A percentile compares a stretch with the other conserved stretches of the same genome.
These are phyloP conservation scores for Delphinella strobiligena DNA, from an alignment of 2,329 filamentous ascomycete genomes.

Conservation along the genomic window DNA sequence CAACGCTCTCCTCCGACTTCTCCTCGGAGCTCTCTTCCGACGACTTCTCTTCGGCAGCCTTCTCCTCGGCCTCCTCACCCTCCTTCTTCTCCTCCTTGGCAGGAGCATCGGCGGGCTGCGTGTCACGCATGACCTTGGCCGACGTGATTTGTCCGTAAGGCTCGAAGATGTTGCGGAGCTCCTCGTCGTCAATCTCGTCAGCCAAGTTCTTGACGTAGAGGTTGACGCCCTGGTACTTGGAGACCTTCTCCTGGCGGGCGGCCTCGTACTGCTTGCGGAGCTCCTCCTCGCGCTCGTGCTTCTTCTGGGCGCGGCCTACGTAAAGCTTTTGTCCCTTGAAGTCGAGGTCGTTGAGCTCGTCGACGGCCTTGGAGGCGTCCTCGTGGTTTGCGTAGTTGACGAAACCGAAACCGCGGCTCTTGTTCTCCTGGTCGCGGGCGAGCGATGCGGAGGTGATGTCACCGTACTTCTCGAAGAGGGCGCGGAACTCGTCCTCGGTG, in stretches of 20 bases:
- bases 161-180: slow-evolving; percentile 86
- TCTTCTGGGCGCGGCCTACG: slow-evolving; percentile 98
- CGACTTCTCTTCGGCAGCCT: slow-evolving; percentile 41
- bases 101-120: slow-evolving; percentile 32
- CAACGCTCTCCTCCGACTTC: slow-evolving; percentile 40
- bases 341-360: slow-evolving; percentile 82
- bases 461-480: slow-evolving; percentile 82
- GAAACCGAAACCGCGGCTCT: slow-evolving; percentile 88
- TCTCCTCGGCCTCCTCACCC: slow-evolving; percentile 38
- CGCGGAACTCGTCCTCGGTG: slow-evolving; percentile 87
- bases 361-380: slow-evolving; percentile 71
- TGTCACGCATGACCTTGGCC: slow-evolving; percentile 97
- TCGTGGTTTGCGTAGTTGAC: slow-evolving; percentile 92
- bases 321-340: slow-evolving; percentile 94
- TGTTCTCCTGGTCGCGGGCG: slow-evolving; percentile 91
- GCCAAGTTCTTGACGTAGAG: slow-evolving; percentile 99
- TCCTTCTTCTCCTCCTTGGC: slow-evolving; percentile 32
- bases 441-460: slow-evolving; percentile 93
- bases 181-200: slow-evolving; percentile 95
- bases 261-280: slow-evolving; percentile 98
- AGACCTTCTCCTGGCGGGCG: slow-evolving; percentile 93
- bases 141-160: slow-evolving; percentile 93
- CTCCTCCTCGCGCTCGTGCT: slow-evolving; percentile 99
- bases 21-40: slow-evolving; percentile 42
- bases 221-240: slow-evolving; percentile 99